These are phyloP conservation scores for Stylosanthes scabra DNA, from an alignment of 331 rosid genomes.

Conservation along the genomic window DNA sequence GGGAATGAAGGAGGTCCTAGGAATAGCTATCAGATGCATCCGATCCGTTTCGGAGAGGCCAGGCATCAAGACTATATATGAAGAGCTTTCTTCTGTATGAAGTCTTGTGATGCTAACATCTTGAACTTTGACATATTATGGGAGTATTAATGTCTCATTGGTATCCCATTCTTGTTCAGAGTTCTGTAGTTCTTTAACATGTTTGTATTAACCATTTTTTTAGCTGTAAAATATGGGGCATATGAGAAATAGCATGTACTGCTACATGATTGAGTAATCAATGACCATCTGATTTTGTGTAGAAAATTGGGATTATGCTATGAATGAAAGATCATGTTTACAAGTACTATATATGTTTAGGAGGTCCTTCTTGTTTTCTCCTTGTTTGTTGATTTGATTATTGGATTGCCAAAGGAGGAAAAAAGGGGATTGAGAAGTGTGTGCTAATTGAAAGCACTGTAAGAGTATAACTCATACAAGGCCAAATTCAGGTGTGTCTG, in stretches of 20 bases:
- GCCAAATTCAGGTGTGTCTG: not conserved
- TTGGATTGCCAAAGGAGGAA: not conserved
- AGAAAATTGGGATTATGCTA: conserved; percentile 29
- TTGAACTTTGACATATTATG: conserved; percentile 44
- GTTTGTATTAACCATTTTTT: conserved; percentile 53
- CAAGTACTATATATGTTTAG: conserved; percentile 18
- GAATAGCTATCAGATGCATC: conserved; percentile 80
- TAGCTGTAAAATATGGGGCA: conserved; percentile 46
- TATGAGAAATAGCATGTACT: conserved; percentile 44
- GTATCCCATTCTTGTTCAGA: conserved; percentile 58
- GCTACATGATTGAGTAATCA: conserved; percentile 21
- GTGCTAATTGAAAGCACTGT: no score
- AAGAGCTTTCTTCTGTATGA: conserved; percentile 94
- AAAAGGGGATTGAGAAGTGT: no score
- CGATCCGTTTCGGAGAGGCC: conserved; percentile 87
- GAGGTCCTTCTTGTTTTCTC: not conserved
- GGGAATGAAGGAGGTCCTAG: conserved; percentile 95
- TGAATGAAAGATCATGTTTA: conserved; percentile 40
- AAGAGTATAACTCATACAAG: not conserved
- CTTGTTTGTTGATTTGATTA: conserved; percentile 1
- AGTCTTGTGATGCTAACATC: conserved; percentile 48
- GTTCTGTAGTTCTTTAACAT: conserved; percentile 41
- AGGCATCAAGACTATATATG: conserved; percentile 93
- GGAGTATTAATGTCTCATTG: conserved; percentile 78
- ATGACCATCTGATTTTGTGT: conserved; percentile 43